Percentiles rank a stretch among this genome's conserved stretches.
phyloP scores from a whole-genome alignment of 106 monocot genomes.

The Alisma plantagoaquatica region DNA sequence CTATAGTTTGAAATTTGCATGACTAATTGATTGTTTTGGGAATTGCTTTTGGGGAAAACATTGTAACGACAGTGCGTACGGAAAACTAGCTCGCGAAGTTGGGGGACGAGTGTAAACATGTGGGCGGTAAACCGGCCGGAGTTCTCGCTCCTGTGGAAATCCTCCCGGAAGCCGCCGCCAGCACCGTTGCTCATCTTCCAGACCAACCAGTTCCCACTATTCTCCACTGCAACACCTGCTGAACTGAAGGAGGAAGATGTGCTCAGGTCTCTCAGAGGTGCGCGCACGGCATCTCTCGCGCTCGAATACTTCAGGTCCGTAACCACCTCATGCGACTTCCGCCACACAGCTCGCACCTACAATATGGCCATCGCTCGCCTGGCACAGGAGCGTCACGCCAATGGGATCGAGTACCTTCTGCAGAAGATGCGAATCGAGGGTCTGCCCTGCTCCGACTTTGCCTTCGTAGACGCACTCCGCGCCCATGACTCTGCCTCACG shows the following conservation, averaged over 20 bases:
- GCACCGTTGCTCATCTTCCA: too few relatives aligned
- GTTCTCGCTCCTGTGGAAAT: too few relatives aligned
- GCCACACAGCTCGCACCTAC: slow-evolving; percentile 46
- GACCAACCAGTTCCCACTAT: too few relatives aligned
- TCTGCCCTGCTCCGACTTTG: slow-evolving; percentile 40
- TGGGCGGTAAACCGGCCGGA: too few relatives aligned
- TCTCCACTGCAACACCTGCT: too few relatives aligned
- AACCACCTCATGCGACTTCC: slow-evolving; percentile 14
- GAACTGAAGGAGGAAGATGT: slow-evolving; percentile 38
- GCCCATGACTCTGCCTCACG: slow-evolving; percentile 49
- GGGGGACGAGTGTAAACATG: too few relatives aligned
- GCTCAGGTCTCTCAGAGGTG: slow-evolving; percentile 14
- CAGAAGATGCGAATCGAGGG: slow-evolving; percentile 71
- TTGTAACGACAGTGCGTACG: too few relatives aligned
- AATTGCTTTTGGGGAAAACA: too few relatives aligned
- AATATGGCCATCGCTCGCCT: slow-evolving; percentile 43
- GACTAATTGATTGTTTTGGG: too few relatives aligned
- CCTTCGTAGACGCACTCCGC: slow-evolving; percentile 30
- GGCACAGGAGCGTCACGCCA: slow-evolving; percentile 26
- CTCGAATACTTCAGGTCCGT: slow-evolving; percentile 46
- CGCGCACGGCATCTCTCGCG: slow-evolving; percentile 18
- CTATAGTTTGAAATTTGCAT: too few relatives aligned
- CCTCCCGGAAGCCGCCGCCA: too few relatives aligned
- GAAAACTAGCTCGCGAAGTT: too few relatives aligned
- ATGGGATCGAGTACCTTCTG: slow-evolving; percentile 45